A percentile compares a stretch with the other conserved stretches of the same genome.
phyloP scores from a whole-genome alignment of 2,329 filamentous ascomycete genomes.

The Dissoconium aciculare region DNA sequence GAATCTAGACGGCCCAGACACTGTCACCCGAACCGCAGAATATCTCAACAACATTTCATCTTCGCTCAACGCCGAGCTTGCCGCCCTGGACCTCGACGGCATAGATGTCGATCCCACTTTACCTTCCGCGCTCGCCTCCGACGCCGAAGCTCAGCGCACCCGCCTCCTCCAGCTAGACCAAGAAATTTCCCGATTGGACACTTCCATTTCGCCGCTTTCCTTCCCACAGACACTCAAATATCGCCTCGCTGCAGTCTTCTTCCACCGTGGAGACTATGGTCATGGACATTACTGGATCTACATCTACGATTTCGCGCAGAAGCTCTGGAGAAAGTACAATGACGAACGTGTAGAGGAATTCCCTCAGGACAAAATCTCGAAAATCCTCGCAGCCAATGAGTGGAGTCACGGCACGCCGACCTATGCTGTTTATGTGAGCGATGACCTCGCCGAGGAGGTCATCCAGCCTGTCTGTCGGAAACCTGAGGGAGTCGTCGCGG shows the following conservation, averaged over 20 bases:
- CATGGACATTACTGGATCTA: slow-evolving; percentile 93
- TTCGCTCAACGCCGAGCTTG: slow-evolving; percentile 25
- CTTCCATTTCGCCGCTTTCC: slow-evolving; percentile 32
- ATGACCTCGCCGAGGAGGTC: slow-evolving; percentile 44
- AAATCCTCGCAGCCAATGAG: slow-evolving; percentile 54
- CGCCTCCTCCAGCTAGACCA: slow-evolving; percentile 30
- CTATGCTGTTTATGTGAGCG: slow-evolving; percentile 69
- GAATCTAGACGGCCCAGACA: slow-evolving; percentile 16
- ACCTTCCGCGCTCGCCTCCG: slow-evolving; percentile 29
- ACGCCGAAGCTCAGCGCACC: slow-evolving; percentile 30
- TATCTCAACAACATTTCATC: slow-evolving; percentile 32
- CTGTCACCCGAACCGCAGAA: slow-evolving; percentile 22
- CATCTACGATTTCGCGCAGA: slow-evolving; percentile 72
- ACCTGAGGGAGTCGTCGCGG: too few relatives aligned
- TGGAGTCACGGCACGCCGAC: slow-evolving; percentile 58
- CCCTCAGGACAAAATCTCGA: slow-evolving; percentile 29
- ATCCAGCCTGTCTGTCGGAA: slow-evolving; percentile 32
- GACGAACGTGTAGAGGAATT: slow-evolving; percentile 65
- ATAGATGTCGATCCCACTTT: slow-evolving; percentile 31
- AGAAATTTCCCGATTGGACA: slow-evolving; percentile 45
- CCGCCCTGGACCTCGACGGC: slow-evolving; percentile 21
- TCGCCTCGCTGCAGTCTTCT: slow-evolving; percentile 78
- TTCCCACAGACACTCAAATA: slow-evolving; percentile 59
- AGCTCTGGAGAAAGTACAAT: slow-evolving; percentile 87
- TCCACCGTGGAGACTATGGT: slow-evolving; percentile 54